Evolutionary conservation across 2,329 filamentous ascomycete genomes (phyloP), one percentile per base, ranked within the genome.

Genomic region (Colletotrichum aenigma): DNA sequence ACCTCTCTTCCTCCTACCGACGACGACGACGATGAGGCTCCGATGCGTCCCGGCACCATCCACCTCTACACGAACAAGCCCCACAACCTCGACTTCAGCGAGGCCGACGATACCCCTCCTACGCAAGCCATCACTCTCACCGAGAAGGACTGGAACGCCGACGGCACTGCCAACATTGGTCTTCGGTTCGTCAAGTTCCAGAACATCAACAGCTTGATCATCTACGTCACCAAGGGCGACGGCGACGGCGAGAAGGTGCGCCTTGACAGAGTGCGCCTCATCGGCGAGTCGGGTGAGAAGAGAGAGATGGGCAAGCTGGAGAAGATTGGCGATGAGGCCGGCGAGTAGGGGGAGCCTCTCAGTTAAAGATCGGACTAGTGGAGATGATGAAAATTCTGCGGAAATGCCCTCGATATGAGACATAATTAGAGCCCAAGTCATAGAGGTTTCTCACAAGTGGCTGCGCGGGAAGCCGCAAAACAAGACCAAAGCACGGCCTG

Each of bases 111-210:
- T 81, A 93, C 94, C 69, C 90, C 93, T 65, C 91, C 95, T 1
- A 96, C 95, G 18, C 97, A 99, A 85, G 90, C 89, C 68, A 92
- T 98, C 75, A 93, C 93, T 80, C 89, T 99, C 58, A 88, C 90
- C 76, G 88, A 93, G 61, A 89, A 90, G 68, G 95, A 98, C 81
- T 99, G 97, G 96, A 94, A 96, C 84, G 88, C 89, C 60, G 92
- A 94, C 16, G 94, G 93, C 67, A 96, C 95, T 10, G 94, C 92
- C 16, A 94, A 89, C 80, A 86, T 96, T 70, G 86, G 90, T 60
- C 87, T 98, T 80, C 94, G 96, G 16, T 98, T 96, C 82, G 97
- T 99, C 86, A 98, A 98, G 87, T 99, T 98, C 88, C 97, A 98
- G 87, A 97, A 96, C 82, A 94, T 98, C 70, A 94, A 92, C 75